Evolutionary conservation across 805 yeast genomes (phyloP).

Genomic region (Kluyveromyces starmeri): DNA sequence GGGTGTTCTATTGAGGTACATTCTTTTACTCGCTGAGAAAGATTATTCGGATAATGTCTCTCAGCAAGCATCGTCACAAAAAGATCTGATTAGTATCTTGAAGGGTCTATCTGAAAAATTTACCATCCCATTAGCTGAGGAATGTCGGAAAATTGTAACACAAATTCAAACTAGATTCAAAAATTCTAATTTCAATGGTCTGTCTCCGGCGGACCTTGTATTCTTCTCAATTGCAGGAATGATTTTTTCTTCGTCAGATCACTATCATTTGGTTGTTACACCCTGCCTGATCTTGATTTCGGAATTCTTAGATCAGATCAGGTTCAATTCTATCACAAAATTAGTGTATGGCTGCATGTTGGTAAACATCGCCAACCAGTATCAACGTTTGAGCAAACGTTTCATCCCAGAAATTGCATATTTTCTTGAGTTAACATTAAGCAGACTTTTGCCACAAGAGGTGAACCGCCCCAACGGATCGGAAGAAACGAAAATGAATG

Average conservation of each 20-base stretch:
- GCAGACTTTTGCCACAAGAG: slow-evolving; percentile 27
- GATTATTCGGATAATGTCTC: slow-evolving; percentile 28
- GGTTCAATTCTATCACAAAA: slow-evolving; percentile 32
- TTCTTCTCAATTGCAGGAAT: slow-evolving; percentile 65
- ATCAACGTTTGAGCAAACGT: slow-evolving; percentile 75
- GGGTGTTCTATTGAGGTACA: slow-evolving; percentile 53
- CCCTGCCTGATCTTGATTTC: slow-evolving; percentile 70
- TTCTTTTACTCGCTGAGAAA: slow-evolving; percentile 40
- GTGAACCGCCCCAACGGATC: slow-evolving; percentile 1
- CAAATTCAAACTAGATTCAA: slow-evolving; percentile 47
- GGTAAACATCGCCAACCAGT: slow-evolving; percentile 55
- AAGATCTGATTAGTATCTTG: slow-evolving; percentile 38
- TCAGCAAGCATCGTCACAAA: slow-evolving; percentile 31
- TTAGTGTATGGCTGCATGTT: slow-evolving; percentile 56
- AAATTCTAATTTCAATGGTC: slow-evolving; percentile 30
- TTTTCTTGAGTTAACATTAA: slow-evolving; percentile 46
- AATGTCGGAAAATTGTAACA: slow-evolving; percentile 47
- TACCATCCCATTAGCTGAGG: slow-evolving; percentile 53
- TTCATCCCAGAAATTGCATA: slow-evolving; percentile 68
- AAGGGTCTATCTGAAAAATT: slow-evolving; percentile 57
- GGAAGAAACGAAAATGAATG: slow-evolving; percentile 3
- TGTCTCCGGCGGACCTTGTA: slow-evolving; percentile 45
- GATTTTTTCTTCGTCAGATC: slow-evolving; percentile 89
- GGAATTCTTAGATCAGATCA: slow-evolving; percentile 53
- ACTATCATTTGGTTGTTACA: slow-evolving; percentile 83